Percentiles rank a stretch among this genome's conserved stretches.
Evolutionary conservation across 352 stramenopile genomes (phyloP).

Genomic region (Thalassiosira allenii): DNA sequence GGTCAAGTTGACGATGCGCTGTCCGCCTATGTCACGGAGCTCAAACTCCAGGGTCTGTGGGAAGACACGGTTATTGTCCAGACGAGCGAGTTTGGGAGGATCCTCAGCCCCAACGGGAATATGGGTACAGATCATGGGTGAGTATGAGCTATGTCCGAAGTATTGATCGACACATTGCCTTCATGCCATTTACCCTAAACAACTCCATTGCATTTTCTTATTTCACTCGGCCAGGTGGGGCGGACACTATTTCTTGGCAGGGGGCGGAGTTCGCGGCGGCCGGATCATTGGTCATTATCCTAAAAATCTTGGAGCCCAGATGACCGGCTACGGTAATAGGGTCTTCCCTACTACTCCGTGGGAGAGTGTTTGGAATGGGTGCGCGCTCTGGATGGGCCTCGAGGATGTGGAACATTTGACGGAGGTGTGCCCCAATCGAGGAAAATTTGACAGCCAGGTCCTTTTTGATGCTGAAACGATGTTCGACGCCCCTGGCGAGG

Average conservation of each 20-base stretch:
- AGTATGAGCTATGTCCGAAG: background rate
- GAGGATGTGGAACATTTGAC: constrained; percentile 20
- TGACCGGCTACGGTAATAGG: constrained; percentile 3
- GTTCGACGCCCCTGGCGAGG: background rate
- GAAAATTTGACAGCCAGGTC: constrained; percentile 15
- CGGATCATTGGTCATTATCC: constrained; percentile 63
- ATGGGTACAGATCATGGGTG: constrained; percentile 74
- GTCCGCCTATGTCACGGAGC: constrained; percentile 54
- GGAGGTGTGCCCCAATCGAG: constrained; percentile 23
- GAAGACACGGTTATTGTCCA: constrained; percentile 56
- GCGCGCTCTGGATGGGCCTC: constrained; percentile 61
- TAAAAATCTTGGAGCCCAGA: constrained; percentile 38
- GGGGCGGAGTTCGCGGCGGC: constrained; percentile 48
- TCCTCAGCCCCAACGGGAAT: constrained; percentile 64
- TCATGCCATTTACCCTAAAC: background rate
- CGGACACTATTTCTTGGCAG: constrained; percentile 50
- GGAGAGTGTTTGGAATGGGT: constrained; percentile 57
- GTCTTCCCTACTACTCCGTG: constrained; percentile 60
- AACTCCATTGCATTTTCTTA: too few species aligned
- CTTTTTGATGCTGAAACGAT: constrained; percentile 14
- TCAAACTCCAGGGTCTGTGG: constrained; percentile 64
- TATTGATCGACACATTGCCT: background rate
- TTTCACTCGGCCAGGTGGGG: constrained; percentile 21
- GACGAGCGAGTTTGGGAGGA: constrained; percentile 72
- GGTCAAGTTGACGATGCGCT: constrained; percentile 61